A percentile compares a stretch with the other conserved stretches of the same genome.
phyloP scores from a whole-genome alignment of 2,329 filamentous ascomycete species.

The Sphaceloma murrayae region DNA sequence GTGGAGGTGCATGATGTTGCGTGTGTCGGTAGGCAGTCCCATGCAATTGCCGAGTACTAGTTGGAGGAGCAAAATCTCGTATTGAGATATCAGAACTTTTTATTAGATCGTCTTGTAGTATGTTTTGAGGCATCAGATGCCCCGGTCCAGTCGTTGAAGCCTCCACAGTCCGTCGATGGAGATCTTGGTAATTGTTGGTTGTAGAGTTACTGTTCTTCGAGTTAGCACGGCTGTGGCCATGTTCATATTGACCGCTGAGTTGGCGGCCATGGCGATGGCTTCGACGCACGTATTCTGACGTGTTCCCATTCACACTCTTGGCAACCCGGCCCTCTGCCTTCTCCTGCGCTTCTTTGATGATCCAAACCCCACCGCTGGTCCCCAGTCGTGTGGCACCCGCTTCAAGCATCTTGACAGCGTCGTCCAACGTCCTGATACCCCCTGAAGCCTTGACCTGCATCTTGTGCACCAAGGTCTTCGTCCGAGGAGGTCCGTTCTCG shows the following conservation, averaged over 20 bases:
- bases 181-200: not conserved
- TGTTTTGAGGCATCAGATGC: not conserved
- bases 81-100: constrained; percentile 13
- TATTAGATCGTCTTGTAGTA: not conserved
- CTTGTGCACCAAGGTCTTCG: constrained; percentile 19
- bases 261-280: constrained; percentile 9
- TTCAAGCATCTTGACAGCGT: constrained; percentile 46
- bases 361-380: constrained; percentile 46
- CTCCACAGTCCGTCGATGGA: not conserved
- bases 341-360: constrained; percentile 41
- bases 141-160: not conserved
- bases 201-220: constrained; percentile 5
- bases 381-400: constrained; percentile 49
- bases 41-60: not conserved
- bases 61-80: constrained; percentile 2
- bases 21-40: constrained; percentile 8
- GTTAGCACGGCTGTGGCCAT: constrained; percentile 10
- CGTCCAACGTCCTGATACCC: constrained; percentile 43
- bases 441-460: constrained; percentile 52
- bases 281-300: constrained; percentile 14
- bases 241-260: constrained; percentile 8
- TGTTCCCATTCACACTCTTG: constrained; percentile 10
- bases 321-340: constrained; percentile 16
- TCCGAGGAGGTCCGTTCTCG: constrained; percentile 15
- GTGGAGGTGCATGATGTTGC: constrained; percentile 2